Conservation (phyloP, 2,329 filamentous ascomycete genomes). For the Coniochaeta sp. region DNA sequence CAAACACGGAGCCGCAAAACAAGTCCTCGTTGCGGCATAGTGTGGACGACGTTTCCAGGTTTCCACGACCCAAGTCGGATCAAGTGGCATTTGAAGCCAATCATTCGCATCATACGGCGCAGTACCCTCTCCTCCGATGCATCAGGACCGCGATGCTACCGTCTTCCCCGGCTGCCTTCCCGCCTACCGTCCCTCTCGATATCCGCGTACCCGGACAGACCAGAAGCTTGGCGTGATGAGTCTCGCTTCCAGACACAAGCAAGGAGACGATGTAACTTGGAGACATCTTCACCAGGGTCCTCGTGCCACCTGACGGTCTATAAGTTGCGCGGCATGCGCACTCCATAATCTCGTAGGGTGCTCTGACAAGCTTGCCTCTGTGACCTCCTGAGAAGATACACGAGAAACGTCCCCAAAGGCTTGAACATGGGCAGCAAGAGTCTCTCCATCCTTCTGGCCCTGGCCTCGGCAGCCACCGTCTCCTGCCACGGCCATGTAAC, state of each 20-base stretch:
- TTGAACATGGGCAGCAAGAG: not conserved
- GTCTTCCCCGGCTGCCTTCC: not conserved
- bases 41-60: not conserved
- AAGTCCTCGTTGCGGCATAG: not conserved
- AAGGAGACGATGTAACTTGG: not conserved
- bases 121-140: not conserved
- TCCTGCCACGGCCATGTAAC: constrained; percentile 21
- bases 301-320: not conserved
- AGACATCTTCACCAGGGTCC: not conserved
- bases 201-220: not conserved
- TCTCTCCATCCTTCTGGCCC: not conserved
- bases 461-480: constrained; percentile 14
- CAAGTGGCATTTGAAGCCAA: not conserved
- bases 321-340: not conserved
- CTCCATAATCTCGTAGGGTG: not conserved
- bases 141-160: not conserved
- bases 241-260: not conserved
- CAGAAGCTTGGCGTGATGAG: not conserved
- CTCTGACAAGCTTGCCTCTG: not conserved
- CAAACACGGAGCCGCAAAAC: not conserved
- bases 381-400: not conserved
- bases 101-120: not conserved
- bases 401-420: not conserved
- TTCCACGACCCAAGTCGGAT: not conserved
- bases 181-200: not conserved